Evolutionary conservation across 2,329 filamentous ascomycete species (phyloP).

Genomic region (Lachnellula arida): DNA sequence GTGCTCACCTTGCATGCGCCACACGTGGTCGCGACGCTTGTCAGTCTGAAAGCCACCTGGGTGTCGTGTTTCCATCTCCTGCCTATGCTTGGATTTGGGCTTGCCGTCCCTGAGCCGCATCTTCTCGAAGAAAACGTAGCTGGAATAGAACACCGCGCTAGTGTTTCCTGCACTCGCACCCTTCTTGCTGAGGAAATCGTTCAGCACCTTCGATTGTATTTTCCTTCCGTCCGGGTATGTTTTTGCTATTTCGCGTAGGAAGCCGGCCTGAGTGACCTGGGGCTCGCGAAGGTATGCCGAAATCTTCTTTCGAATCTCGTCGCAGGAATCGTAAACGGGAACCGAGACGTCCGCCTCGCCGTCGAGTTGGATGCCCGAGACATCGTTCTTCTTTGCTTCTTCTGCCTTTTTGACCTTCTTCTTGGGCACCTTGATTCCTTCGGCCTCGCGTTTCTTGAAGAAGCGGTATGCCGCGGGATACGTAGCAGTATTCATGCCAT

Average conservation of each 20-base stretch:
- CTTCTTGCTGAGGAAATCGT: slow-evolving; percentile 46
- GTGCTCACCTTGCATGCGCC: neutral
- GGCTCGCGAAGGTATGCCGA: slow-evolving; percentile 43
- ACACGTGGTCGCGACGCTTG: neutral
- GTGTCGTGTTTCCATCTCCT: slow-evolving; percentile 44
- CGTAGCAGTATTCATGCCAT: slow-evolving; percentile 33
- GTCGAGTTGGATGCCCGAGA: slow-evolving; percentile 39
- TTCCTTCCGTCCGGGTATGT: slow-evolving; percentile 35
- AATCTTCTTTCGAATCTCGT: slow-evolving; percentile 55
- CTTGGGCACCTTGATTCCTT: slow-evolving; percentile 38
- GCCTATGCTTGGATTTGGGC: slow-evolving; percentile 45
- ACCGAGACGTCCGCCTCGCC: slow-evolving; percentile 45
- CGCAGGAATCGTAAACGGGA: slow-evolving; percentile 51
- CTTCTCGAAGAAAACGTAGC: slow-evolving; percentile 58
- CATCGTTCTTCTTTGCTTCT: slow-evolving; percentile 32
- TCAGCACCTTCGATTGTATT: slow-evolving; percentile 42
- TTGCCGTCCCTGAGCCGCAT: slow-evolving; percentile 46
- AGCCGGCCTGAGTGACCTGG: slow-evolving; percentile 46
- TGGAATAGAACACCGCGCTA: slow-evolving; percentile 46
- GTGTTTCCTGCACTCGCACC: slow-evolving; percentile 45
- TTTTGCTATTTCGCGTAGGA: slow-evolving; percentile 45
- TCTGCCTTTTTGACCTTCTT: slow-evolving; percentile 33
- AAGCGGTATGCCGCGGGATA: slow-evolving; percentile 37
- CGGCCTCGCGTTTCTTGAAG: slow-evolving; percentile 48
- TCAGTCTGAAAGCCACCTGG: slow-evolving; percentile 6